Evolutionary conservation across 805 yeast species (phyloP), one percentile per base, ranked within the genome.

Genomic region (Alloascoidea hylecoeti): DNA sequence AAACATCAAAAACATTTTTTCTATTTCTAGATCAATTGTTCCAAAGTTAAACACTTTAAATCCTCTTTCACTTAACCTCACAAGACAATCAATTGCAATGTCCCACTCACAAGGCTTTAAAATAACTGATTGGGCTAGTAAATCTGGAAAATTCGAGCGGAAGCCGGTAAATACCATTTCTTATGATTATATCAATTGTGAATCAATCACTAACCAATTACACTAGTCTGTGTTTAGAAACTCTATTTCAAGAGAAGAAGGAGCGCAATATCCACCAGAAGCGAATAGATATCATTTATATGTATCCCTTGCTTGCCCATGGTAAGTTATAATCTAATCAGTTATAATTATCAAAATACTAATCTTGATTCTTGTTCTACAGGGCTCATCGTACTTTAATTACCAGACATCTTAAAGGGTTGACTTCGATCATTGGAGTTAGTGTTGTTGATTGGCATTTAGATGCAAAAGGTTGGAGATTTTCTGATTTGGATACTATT

Each of bases 391-490:
- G 97, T 44, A 74, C 88, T 0, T 63, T 88, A 41, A 78, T 85
- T 38, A 66, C 78, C 2, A 61, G 96, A 2, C 39, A 51, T 2
- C 43, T 43, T 14, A 58, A 37, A 37, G 38, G 39, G 13, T 57
- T 64, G 49, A 45, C 66, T 1, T 60, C 71, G 1, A 57, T 78
- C 6, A 73, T 79, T 43, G 71, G 75, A 2, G 65, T 78, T 19
- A 74, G 88, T 15, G 85, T 84, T 32, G 96, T 89, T 9, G 94
- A 86, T 56, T 86, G 96, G 89, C 77, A 75, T 49, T 70, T 89
- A 79, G 95, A 81, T 46, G 69, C 64, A 12, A 66, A 79, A 42
- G 96, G 97, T 3, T 89, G 98, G 98, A 71, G 84, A 52, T 83
- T 92, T 56, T 67, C 72, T 27, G 58, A 62, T 17, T 55, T 57